Evolutionary conservation across 306 rosid species (phyloP).

Genomic region (Prunus persica): Prunus_persica_NCBIv2 NC_034015.1:1696501-1697000

Average conservation of each 20-base stretch:
- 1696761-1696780: slow-evolving; percentile 38
- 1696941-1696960: neutral
- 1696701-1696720: neutral
- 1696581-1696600: too few relatives aligned
- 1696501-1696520: neutral
- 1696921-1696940: slow-evolving; percentile 20
- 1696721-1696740: neutral
- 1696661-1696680: neutral
- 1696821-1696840: slow-evolving; percentile 62
- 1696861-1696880: slow-evolving; percentile 35
- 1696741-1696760: slow-evolving; percentile 53
- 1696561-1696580: neutral
- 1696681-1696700: neutral
- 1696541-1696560: slow-evolving; percentile 1
- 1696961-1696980: neutral
- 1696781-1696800: slow-evolving; percentile 28
- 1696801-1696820: slow-evolving; percentile 46
- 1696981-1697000: neutral
- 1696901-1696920: slow-evolving; percentile 78
- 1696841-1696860: slow-evolving; percentile 62
- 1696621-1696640: neutral
- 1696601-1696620: neutral
- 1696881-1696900: slow-evolving; percentile 81
- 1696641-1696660: neutral
- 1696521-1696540: slow-evolving; percentile 11